Conservation (phyloP, 371 early-diverging fungal genomes). For the Apophysomyces trapeziformis region DNA sequence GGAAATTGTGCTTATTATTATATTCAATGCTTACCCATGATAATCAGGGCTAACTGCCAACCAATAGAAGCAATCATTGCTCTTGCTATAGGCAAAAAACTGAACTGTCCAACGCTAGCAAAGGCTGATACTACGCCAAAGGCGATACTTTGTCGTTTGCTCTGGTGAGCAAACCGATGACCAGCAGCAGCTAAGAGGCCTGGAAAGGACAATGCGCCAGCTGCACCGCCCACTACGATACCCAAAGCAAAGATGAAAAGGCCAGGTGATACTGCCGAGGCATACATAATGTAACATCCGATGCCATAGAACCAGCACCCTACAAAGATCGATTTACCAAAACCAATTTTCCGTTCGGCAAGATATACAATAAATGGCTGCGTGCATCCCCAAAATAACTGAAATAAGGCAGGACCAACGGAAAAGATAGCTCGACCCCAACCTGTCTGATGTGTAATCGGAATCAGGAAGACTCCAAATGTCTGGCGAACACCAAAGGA, state of each 20-base stretch:
- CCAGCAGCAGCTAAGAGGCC: conserved; percentile 34
- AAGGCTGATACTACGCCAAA: conserved; percentile 43
- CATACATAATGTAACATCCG: conserved; percentile 36
- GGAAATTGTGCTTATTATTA: not conserved
- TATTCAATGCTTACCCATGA: conserved; percentile 23
- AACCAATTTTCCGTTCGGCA: conserved; percentile 35
- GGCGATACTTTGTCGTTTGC: conserved; percentile 31
- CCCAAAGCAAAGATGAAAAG: conserved; percentile 39
- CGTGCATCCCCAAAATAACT: conserved; percentile 35
- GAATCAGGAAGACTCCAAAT: conserved; percentile 36
- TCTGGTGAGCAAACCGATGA: conserved; percentile 30
- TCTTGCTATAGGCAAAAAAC: conserved; percentile 38
- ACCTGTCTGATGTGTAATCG: conserved; percentile 33
- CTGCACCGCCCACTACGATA: conserved; percentile 32
- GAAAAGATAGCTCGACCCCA: conserved; percentile 38
- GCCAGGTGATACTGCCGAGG: conserved; percentile 23
- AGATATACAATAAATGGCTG: conserved; percentile 38
- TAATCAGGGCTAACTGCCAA: conserved; percentile 31
- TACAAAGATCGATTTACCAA: conserved; percentile 34
- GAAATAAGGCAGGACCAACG: conserved; percentile 34
- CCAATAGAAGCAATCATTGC: conserved; percentile 29
- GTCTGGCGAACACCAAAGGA: conserved; percentile 42
- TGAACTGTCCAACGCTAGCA: conserved; percentile 43
- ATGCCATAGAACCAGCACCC: conserved; percentile 28
- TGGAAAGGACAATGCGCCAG: conserved; percentile 39